Evolutionary conservation across 371 early-diverging fungal genomes (phyloP).

Genomic region (Mortierella sp.): DNA sequence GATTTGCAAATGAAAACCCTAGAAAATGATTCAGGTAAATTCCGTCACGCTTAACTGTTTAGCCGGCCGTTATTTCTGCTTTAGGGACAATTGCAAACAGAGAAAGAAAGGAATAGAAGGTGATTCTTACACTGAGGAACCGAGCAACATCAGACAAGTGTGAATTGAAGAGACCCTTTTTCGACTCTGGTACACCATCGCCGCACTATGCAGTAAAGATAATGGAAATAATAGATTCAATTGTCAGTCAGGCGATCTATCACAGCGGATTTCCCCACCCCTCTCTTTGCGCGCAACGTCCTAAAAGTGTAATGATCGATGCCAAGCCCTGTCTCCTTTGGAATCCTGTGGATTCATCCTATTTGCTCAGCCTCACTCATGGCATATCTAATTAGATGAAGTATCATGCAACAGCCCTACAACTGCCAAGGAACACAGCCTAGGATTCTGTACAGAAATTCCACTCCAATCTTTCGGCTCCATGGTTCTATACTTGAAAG

Average conservation of each 20-base stretch:
- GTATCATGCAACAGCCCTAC: background rate
- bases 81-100: background rate
- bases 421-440: background rate
- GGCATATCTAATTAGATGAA: background rate
- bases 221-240: background rate
- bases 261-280: background rate
- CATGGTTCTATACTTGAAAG: background rate
- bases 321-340: conserved; percentile 1
- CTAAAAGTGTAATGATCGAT: background rate
- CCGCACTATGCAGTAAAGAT: conserved; percentile 76
- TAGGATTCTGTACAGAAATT: background rate
- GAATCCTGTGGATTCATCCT: background rate
- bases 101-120: background rate
- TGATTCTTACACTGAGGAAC: conserved; percentile 76
- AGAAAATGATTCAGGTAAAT: background rate
- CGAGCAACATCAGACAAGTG: conserved; percentile 85
- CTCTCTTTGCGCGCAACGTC: background rate
- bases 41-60: too few relatives aligned
- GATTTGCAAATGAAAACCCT: conserved; percentile 92
- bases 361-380: background rate
- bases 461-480: background rate
- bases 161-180: conserved; percentile 89
- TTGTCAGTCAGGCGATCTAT: background rate
- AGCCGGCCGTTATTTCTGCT: conserved; percentile 1
- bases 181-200: conserved; percentile 91